These are phyloP conservation scores for Colletotrichum australisinense DNA, from an alignment of 2,329 filamentous ascomycete species.

Conservation along the genomic window DNA sequence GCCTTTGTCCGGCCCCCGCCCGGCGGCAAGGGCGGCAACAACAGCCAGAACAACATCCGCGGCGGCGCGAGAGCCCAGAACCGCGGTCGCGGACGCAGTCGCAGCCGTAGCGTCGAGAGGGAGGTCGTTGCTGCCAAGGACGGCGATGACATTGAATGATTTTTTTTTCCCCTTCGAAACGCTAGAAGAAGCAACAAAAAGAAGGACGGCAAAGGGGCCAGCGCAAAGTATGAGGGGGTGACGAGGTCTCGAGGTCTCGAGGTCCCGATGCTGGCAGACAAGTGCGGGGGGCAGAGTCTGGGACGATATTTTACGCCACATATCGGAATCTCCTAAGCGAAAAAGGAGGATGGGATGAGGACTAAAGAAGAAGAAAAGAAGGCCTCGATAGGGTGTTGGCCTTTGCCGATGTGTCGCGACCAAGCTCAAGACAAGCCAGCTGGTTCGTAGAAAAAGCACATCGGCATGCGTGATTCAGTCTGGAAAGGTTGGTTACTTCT, in stretches of 20 bases:
- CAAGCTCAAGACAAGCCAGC: neutral
- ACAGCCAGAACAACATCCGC: slow-evolving; percentile 51
- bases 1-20: slow-evolving; percentile 86
- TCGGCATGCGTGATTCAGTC: slow-evolving; percentile 27
- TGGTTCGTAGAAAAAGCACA: slow-evolving; percentile 6
- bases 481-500: slow-evolving; percentile 17
- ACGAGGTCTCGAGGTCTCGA: no score
- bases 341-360: no score
- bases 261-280: no score
- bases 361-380: neutral
- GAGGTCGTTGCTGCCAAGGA: slow-evolving; percentile 9
- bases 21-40: slow-evolving; percentile 44
- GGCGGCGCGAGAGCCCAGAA: slow-evolving; percentile 53
- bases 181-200: neutral
- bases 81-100: slow-evolving; percentile 44
- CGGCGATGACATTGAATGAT: neutral
- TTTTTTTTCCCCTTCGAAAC: neutral
- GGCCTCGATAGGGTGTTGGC: neutral
- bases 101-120: slow-evolving; percentile 44
- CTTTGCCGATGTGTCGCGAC: slow-evolving; percentile 33
- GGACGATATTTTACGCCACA: no score
- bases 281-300: no score
- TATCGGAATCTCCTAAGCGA: no score
- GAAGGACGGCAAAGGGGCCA: neutral
- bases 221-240: no score